A percentile compares a stretch with the other conserved stretches of the same genome.
Conservation (phyloP, 192 early-diverging fungal genomes). For the Pilobolus umbonatus region DNA sequence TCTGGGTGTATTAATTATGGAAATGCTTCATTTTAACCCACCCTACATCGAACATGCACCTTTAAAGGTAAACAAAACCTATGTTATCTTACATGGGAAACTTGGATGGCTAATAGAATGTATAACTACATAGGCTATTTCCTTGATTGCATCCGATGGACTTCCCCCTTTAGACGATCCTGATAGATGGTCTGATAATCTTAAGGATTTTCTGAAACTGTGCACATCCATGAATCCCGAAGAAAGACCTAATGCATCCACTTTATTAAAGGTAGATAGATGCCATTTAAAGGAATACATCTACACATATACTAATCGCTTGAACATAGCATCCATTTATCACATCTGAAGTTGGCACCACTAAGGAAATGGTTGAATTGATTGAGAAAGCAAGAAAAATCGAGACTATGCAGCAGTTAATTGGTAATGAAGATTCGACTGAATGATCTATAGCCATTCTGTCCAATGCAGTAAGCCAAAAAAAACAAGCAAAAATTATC, state of each 20-base stretch:
- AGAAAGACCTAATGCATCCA: slow-evolving; percentile 60
- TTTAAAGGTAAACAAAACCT: slow-evolving; percentile 37
- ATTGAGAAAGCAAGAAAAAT: slow-evolving; percentile 22
- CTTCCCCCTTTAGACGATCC: slow-evolving; percentile 77
- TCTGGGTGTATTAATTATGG: slow-evolving; percentile 87
- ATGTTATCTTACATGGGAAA: background rate
- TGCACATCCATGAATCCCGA: slow-evolving; percentile 68
- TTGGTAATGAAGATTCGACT: slow-evolving; percentile 8
- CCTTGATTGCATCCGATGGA: slow-evolving; percentile 82
- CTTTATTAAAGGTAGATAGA: slow-evolving; percentile 53
- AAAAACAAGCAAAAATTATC: no score
- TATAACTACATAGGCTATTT: slow-evolving; percentile 51
- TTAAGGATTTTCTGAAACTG: slow-evolving; percentile 71
- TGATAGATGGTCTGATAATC: slow-evolving; percentile 59
- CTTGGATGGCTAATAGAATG: no score
- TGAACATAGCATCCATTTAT: slow-evolving; percentile 46
- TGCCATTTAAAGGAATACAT: background rate
- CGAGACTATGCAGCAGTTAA: slow-evolving; percentile 9
- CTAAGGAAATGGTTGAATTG: slow-evolving; percentile 45
- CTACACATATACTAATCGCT: background rate
- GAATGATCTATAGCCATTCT: slow-evolving; percentile 2
- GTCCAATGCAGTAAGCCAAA: no score
- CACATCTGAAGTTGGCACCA: slow-evolving; percentile 54
- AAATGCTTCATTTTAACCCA: slow-evolving; percentile 95
- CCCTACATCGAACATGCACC: slow-evolving; percentile 89